phyloP scores from a whole-genome alignment of 352 stramenopile species.

The Aphanomyces astaci region DNA sequence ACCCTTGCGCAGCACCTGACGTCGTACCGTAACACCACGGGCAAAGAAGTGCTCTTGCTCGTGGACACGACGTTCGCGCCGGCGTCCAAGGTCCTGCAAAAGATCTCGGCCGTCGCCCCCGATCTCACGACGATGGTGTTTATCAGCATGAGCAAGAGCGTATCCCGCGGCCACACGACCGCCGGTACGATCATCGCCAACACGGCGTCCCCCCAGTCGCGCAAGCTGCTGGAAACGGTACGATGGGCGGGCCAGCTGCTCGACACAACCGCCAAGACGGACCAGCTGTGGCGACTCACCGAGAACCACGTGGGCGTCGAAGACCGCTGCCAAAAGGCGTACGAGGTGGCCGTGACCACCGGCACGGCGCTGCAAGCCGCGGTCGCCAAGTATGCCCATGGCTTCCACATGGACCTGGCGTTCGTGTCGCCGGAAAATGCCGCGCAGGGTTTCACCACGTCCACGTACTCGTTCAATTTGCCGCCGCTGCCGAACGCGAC shows the following conservation, averaged over 20 bases:
- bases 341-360: constrained; percentile 1
- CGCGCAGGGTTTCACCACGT: constrained; percentile 18
- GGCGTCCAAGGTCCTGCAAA: constrained; percentile 13
- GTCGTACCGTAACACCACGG: constrained; percentile 17
- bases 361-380: constrained; percentile 4
- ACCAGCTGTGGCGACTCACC: constrained; percentile 23
- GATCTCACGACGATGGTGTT: constrained; percentile 23
- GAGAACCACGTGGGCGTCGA: constrained; percentile 21
- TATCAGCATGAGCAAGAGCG: constrained; percentile 24
- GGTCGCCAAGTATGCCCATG: constrained; percentile 19
- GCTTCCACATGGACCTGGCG: constrained; percentile 17
- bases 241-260: constrained; percentile 12
- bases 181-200: constrained; percentile 23
- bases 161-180: constrained; percentile 19
- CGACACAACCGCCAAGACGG: constrained; percentile 17
- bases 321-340: constrained; percentile 12
- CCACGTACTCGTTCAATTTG: constrained; percentile 24
- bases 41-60: constrained; percentile 25
- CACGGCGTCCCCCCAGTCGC: constrained; percentile 2
- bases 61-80: constrained; percentile 28
- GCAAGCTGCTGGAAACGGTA: constrained; percentile 11
- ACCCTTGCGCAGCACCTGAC: constrained; percentile 23
- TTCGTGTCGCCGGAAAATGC: constrained; percentile 18
- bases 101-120: constrained; percentile 16
- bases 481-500: constrained; percentile 16